Evolutionary conservation across 2,329 filamentous ascomycete species (phyloP).

Genomic region (Claviceps fusiformis): DNA sequence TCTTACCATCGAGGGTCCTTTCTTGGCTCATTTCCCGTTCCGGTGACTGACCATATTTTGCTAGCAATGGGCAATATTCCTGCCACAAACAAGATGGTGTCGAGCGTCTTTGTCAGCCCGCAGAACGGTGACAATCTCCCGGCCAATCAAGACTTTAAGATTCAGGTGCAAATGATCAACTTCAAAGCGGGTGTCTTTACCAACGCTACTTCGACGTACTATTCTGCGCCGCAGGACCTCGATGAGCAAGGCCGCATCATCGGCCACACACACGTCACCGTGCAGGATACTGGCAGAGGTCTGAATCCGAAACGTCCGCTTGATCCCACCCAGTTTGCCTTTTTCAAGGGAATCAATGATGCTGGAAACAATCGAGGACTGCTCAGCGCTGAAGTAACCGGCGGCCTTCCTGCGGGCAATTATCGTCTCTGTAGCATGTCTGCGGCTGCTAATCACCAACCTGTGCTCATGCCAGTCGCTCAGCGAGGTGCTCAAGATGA

Average conservation of each 20-base stretch:
- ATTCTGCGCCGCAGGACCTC: constrained; percentile 43
- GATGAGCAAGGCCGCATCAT: constrained; percentile 35
- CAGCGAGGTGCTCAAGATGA: constrained; percentile 55
- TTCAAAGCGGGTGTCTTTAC: constrained; percentile 46
- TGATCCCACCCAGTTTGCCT: constrained; percentile 40
- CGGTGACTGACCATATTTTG: background rate
- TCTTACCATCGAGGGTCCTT: background rate
- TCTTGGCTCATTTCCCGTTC: background rate
- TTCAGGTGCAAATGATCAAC: constrained; percentile 38
- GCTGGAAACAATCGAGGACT: constrained; percentile 41
- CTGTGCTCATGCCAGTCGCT: constrained; percentile 51
- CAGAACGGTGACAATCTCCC: constrained; percentile 34
- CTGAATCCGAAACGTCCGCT: constrained; percentile 38
- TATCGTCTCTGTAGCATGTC: constrained; percentile 55
- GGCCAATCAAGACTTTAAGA: constrained; percentile 35
- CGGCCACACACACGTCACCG: constrained; percentile 45
- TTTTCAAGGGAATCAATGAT: constrained; percentile 57
- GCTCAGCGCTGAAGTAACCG: constrained; percentile 38
- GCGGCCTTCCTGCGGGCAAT: constrained; percentile 46
- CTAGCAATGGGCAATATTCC: constrained; percentile 48
- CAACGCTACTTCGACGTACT: constrained; percentile 46
- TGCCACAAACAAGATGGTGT: constrained; percentile 40
- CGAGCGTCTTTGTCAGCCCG: constrained; percentile 39
- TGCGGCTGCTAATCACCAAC: constrained; percentile 51
- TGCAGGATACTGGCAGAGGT: constrained; percentile 39